Conservation (phyloP, 345 rosid genomes). For the Acer campestre region DNA sequence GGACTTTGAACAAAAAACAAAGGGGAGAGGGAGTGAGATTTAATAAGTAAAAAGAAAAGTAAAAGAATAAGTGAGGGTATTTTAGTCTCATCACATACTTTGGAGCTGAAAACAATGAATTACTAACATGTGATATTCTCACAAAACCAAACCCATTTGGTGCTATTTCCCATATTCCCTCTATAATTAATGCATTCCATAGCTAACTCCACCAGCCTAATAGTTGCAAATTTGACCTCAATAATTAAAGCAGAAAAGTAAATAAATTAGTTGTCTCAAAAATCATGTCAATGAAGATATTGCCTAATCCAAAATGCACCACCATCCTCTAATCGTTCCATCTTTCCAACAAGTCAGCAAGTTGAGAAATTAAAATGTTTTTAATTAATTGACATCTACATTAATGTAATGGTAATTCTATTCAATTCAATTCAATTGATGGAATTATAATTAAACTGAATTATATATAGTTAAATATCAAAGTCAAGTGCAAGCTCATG, state of each 20-base stretch:
- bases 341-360: no score
- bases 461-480: not conserved
- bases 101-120: no score
- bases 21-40: no score
- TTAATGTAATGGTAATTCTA: no score
- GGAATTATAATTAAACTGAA: not conserved
- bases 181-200: not conserved
- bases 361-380: not conserved
- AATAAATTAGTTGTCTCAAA: not conserved
- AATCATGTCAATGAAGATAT: not conserved
- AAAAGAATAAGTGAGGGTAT: no score
- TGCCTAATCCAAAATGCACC: not conserved
- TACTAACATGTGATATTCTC: no score
- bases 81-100: no score
- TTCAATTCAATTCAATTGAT: not conserved
- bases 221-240: not conserved
- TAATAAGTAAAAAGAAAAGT: no score
- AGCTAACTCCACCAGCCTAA: not conserved
- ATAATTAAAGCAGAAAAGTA: not conserved
- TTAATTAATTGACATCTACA: not conserved
- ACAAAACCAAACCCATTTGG: no score
- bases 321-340: not conserved
- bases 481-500: constrained; percentile 25
- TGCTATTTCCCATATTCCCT: no score
- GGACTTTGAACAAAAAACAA: no score